Base-by-base conservation (phyloP, 2,329 filamentous ascomycete genomes). In the Penicillium expansum region DNA sequence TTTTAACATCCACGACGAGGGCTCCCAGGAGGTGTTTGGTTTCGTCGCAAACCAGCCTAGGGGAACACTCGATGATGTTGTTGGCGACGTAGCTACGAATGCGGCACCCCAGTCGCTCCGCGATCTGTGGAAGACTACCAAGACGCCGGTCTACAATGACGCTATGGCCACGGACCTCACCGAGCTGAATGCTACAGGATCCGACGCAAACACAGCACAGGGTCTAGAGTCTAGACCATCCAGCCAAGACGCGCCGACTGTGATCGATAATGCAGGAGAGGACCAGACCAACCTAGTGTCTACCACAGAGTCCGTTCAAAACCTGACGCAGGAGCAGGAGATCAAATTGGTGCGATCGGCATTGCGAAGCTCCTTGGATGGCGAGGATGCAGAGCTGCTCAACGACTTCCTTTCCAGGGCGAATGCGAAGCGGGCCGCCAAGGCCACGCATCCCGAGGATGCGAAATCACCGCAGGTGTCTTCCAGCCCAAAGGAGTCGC, bases 391-490 rank as follows among this genome's bases (percentile, higher is more conserved):
- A 9, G 72, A 67, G 38, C 55, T 77, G n/a, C 65, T 77, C 45
- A 74, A 70, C 51, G 68, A 73, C 49, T 76, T 77, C 59, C 56
- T 77, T 27, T 74, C 71, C n/a, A 73, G 71, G 51, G 75, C 75
- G 11, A 69, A 73, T 59, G 74, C 74, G 18, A 77, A 76, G 57
- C 71, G 75, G 30, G 73, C 68, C 16, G 74, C 74, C 43, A 74
- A 74, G 60, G 67, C 67, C 5, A 63, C 66, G 20, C 61, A 60
- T 14, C 50, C 62, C 5, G 62, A 67, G 35, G 64, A 64, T 22
- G 49, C 32, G 2, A 66, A 66, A n/a, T 49, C 29, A 52, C 44
- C 56, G 27, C 56, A 64, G 27, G 55, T 52, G 10, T 52, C 49
- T 13, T 56, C 59, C 27, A 61, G 58, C 43, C 42, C 56, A 22